Percentiles rank a stretch among this genome's conserved stretches.
These are phyloP conservation scores for Phytophthora melonis DNA, from an alignment of 352 stramenopile genomes.

Conservation along the genomic window DNA sequence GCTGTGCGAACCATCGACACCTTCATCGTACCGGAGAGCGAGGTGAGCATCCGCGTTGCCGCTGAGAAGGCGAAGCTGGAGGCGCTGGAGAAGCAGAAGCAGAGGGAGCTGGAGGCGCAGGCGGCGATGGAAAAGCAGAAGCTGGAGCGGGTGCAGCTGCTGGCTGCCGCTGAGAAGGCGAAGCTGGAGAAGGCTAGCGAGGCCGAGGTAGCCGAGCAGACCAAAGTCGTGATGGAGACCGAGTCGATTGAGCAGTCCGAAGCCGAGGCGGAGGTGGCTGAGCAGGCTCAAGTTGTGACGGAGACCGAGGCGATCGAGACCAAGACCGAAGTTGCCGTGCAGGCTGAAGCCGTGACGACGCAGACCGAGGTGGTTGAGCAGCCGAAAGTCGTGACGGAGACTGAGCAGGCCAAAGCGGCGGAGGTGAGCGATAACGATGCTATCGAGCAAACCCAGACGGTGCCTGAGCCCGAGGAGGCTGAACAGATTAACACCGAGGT, in stretches of 20 bases:
- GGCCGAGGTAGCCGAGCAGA: background rate
- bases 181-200: conserved; percentile 14
- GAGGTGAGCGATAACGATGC: background rate
- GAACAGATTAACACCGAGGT: background rate
- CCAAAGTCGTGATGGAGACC: background rate
- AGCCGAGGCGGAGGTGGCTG: background rate
- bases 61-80: conserved; percentile 56
- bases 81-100: conserved; percentile 52
- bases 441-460: background rate
- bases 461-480: background rate
- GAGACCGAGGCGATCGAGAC: background rate
- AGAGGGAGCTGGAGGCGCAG: conserved; percentile 43
- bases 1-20: conserved; percentile 43
- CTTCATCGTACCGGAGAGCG: conserved; percentile 47
- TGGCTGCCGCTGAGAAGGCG: conserved; percentile 25
- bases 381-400: background rate
- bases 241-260: background rate
- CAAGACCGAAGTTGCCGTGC: background rate
- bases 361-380: background rate
- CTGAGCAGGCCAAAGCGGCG: background rate
- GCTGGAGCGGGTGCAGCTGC: conserved; percentile 19
- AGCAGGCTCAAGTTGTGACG: background rate
- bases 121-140: conserved; percentile 35
- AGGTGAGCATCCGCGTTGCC: conserved; percentile 46
- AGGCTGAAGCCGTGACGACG: background rate